Conservation (phyloP, 2,329 filamentous ascomycete species). For the Tolypocladium amazonense region DNA sequence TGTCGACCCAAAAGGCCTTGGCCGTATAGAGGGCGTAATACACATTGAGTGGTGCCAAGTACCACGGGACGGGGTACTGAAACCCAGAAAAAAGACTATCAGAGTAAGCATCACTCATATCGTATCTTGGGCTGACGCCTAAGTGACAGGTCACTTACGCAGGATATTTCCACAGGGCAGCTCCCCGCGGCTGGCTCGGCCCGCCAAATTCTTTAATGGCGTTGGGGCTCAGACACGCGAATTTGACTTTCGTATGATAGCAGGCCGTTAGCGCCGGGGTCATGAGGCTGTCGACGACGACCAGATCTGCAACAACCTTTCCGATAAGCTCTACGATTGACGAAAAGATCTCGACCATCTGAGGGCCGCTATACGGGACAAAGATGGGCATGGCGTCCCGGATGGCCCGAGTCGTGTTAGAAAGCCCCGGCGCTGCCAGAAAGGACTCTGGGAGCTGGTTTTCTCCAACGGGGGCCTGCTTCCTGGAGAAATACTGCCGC, state of each 20-base stretch:
- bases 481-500: not conserved
- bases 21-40: slow-evolving; percentile 21
- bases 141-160: slow-evolving; percentile 15
- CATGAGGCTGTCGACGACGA: slow-evolving; percentile 33
- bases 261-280: slow-evolving; percentile 31
- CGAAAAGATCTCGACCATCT: slow-evolving; percentile 29
- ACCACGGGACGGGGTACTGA: slow-evolving; percentile 33
- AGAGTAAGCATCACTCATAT: not conserved
- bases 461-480: not conserved
- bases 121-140: not conserved
- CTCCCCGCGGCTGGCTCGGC: slow-evolving; percentile 24
- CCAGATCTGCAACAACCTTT: slow-evolving; percentile 24
- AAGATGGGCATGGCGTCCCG: slow-evolving; percentile 16
- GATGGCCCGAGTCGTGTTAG: slow-evolving; percentile 17
- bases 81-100: slow-evolving; percentile 31
- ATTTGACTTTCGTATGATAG: slow-evolving; percentile 19
- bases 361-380: slow-evolving; percentile 13
- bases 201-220: slow-evolving; percentile 28
- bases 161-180: slow-evolving; percentile 25
- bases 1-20: slow-evolving; percentile 7
- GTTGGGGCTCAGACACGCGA: slow-evolving; percentile 32
- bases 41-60: slow-evolving; percentile 29
- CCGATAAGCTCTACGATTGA: slow-evolving; percentile 26
- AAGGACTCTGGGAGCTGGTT: slow-evolving; percentile 3
- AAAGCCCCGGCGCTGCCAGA: slow-evolving; percentile 5